phyloP scores from a whole-genome alignment of 2,329 filamentous ascomycete species.

The Fusarium musae region DNA sequence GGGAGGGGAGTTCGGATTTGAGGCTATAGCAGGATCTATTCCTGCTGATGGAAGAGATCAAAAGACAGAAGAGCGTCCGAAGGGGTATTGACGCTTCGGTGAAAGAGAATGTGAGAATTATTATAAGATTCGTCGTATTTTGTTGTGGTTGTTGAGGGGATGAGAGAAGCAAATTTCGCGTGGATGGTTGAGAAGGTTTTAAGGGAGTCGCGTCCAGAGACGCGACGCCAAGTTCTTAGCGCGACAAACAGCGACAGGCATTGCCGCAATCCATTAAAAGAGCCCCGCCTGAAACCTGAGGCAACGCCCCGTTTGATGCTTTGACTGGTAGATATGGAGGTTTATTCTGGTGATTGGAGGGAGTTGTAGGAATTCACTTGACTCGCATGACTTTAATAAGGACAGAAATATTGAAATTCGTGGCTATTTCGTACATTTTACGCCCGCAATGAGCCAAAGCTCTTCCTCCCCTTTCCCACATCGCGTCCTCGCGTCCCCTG shows the following conservation, averaged over 20 bases:
- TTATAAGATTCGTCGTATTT: constrained; percentile 26
- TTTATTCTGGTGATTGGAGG: constrained; percentile 15
- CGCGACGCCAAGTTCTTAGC: constrained; percentile 51
- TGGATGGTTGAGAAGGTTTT: constrained; percentile 49
- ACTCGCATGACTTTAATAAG: neutral
- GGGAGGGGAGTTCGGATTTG: constrained; percentile 35
- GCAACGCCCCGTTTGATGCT: constrained; percentile 37
- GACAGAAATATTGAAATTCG: neutral
- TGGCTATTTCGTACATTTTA: neutral
- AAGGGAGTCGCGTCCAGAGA: constrained; percentile 51
- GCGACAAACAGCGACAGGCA: constrained; percentile 43
- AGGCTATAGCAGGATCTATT: constrained; percentile 38
- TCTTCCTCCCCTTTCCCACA: constrained; percentile 13
- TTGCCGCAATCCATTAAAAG: constrained; percentile 45
- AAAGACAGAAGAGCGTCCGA: constrained; percentile 38
- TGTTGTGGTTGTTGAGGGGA: constrained; percentile 41
- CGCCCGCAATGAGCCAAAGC: neutral
- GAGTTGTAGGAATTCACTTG: neutral
- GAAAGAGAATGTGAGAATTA: constrained; percentile 28
- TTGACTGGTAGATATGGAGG: constrained; percentile 4
- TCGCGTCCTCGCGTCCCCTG: constrained; percentile 33
- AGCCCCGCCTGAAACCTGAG: constrained; percentile 42
- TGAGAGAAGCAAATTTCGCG: constrained; percentile 38
- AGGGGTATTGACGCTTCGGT: constrained; percentile 21
- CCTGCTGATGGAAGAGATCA: constrained; percentile 41